These are phyloP conservation scores for Wickerhamiella spandovensis DNA, from an alignment of 805 yeast species.

Conservation along the genomic window DNA sequence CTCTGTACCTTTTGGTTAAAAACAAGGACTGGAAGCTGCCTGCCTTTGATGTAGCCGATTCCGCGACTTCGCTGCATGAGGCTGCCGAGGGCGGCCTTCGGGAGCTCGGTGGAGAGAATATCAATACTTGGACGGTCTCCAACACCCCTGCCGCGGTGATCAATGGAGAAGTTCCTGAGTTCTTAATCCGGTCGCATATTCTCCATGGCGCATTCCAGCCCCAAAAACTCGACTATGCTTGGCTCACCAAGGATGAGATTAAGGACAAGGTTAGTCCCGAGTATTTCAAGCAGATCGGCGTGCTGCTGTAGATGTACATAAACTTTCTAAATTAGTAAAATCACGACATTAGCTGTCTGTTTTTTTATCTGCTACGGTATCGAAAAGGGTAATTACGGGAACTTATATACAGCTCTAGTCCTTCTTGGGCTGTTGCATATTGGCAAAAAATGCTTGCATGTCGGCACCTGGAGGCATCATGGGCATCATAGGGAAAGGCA, in stretches of 20 bases:
- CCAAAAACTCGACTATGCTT: slow-evolving; percentile 43
- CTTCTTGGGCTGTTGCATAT: slow-evolving; percentile 14
- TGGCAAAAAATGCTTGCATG: slow-evolving; percentile 15
- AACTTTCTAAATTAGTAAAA: neutral
- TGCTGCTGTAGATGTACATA: slow-evolving; percentile 8
- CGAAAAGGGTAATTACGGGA: neutral
- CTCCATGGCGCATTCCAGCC: slow-evolving; percentile 64
- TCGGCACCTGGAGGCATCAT: slow-evolving; percentile 19
- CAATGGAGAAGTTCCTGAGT: slow-evolving; percentile 39
- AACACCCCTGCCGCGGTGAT: slow-evolving; percentile 69
- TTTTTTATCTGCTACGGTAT: neutral
- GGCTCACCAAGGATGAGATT: slow-evolving; percentile 80
- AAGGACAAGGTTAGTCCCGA: slow-evolving; percentile 35
- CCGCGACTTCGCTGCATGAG: slow-evolving; percentile 41
- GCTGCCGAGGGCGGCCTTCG: slow-evolving; percentile 67
- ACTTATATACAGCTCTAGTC: neutral
- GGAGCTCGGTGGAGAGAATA: slow-evolving; percentile 53
- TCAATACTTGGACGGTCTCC: slow-evolving; percentile 88
- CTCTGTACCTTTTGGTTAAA: slow-evolving; percentile 57
- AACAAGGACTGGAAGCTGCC: slow-evolving; percentile 62
- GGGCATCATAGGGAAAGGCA: slow-evolving; percentile 18
- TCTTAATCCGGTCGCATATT: slow-evolving; percentile 74
- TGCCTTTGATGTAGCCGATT: slow-evolving; percentile 36
- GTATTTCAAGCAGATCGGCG: slow-evolving; percentile 32
- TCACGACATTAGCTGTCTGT: neutral